These are phyloP conservation scores for Mycena crocata DNA, from an alignment of 768 basidiomycete species.

Conservation along the genomic window DNA sequence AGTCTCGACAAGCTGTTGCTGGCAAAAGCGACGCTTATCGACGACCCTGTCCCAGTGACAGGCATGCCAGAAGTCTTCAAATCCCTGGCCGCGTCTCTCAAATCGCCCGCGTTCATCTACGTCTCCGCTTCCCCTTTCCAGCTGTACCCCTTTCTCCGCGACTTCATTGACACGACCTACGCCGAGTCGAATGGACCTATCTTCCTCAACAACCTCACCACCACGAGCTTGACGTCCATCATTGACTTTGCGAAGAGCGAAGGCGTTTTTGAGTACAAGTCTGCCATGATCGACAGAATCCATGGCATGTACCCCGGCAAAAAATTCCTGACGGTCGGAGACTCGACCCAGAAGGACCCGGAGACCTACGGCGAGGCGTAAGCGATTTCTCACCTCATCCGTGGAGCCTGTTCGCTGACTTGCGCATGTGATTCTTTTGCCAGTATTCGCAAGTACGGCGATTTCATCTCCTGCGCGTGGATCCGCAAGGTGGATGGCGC, in stretches of 20 bases:
- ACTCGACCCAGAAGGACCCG: conserved; percentile 59
- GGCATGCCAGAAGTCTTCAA: conserved; percentile 61
- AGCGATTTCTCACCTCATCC: conserved; percentile 22
- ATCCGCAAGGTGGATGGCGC: conserved; percentile 58
- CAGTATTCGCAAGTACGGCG: conserved; percentile 51
- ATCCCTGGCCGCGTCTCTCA: conserved; percentile 49
- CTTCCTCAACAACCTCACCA: conserved; percentile 51
- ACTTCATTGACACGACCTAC: conserved; percentile 51
- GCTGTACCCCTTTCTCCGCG: conserved; percentile 56
- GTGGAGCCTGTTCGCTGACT: not conserved
- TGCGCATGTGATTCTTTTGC: not conserved
- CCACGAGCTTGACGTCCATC: conserved; percentile 44
- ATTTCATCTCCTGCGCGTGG: conserved; percentile 55
- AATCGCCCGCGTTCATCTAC: conserved; percentile 55
- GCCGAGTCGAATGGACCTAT: conserved; percentile 52
- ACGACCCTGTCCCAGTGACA: conserved; percentile 52
- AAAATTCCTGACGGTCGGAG: conserved; percentile 55
- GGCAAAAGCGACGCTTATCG: conserved; percentile 53
- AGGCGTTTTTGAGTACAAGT: conserved; percentile 50
- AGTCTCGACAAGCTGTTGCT: conserved; percentile 48
- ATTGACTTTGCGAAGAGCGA: conserved; percentile 41
- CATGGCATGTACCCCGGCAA: conserved; percentile 56
- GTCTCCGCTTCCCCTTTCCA: conserved; percentile 59
- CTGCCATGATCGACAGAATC: conserved; percentile 51
- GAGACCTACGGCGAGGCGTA: conserved; percentile 58